Base-by-base conservation (phyloP, 768 basidiomycete genomes). In the Suillus ampliporus region DNA sequence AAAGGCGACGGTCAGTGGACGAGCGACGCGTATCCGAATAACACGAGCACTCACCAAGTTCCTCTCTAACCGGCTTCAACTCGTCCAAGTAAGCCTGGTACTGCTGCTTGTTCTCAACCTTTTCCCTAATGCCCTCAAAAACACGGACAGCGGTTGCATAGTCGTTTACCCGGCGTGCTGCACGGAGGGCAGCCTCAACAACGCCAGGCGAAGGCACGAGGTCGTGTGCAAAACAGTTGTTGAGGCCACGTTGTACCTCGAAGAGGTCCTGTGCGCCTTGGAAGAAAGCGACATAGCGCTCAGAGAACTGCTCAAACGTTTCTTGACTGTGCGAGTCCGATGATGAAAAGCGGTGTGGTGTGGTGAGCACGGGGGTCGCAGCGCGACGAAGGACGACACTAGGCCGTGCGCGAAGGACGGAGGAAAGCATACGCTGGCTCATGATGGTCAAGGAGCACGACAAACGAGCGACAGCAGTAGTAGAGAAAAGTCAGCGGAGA, bases 141-240 rank as follows among this genome's bases (percentile, higher is more conserved):
- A 99, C 85, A 64, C 97, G 84, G 62, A 99, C 95, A 46, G 97
- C 96, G 44, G 97, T 99, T 47, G 97, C 90, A 77, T 92, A 99
- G 84, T 98, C 96, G 79, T 99, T 90, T 64, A 97, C 94, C 67
- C 95, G 87, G 67, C 97, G 84, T 23, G 93, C 87, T 61, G 95
- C 95, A 59, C 88, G 87, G 65, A 96, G 80, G 31, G 94, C 94
- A 65, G 93, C 91, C 79, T 95, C 94, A 60, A 96, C 80, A 69
- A 97, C 93, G 60, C 82, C 75, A 31, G 93, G 86, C 2, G 92
- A 86, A 5, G 95, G 95, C 15, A 97, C 95, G 66, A 97, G 87
- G 78, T 99, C 97, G 77, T 99, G 97, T 3, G 97, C 94, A 76
- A 99, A 99, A 82, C 96, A 98, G 85, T 99, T 99, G 85, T 99